Base-by-base conservation (phyloP, 306 rosid species). In the Corylus avellana region DNA sequence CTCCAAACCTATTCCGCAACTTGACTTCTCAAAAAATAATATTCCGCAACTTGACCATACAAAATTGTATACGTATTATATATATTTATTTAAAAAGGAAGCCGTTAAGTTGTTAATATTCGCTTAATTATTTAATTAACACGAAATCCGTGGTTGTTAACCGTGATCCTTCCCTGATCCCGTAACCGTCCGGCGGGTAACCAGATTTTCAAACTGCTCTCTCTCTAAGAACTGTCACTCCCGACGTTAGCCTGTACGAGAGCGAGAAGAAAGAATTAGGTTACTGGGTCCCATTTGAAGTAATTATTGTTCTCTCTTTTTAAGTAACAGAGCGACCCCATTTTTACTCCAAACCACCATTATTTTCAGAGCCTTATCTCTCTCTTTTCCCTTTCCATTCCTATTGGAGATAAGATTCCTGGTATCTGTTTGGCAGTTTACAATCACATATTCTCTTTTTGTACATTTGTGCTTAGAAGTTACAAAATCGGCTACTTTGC, bases 401-500 rank as follows among this genome's bases (percentile, higher is more conserved):
- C 77, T 85, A 42, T 74, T 79, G 46, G 69, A 35, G 86, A 84
- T 89, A 73, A 84, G 58, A 18, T 54, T 6, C 14, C 17, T 47
- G 55, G 8, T 42, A 5, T 50, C 17, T 12, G 3, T 50, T 50
- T 12, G 18, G 16, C 16, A 3, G 55, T 50, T 50, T 50, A 12
- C 55, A 18, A 54, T 54, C 10, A 6, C 7, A 54, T 17, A 54
- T 5, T 25, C 44, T 72, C 44, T 49, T 35, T 44, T n/a, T 13
- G 14, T 6, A 64, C 17, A 75, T 12, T 58, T 57, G 46, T 42
- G 46, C 46, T 42, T 42, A 42, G 46, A 12, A 11, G 61, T 17
- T 66, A 48, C 35, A 61, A 53, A 49, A 35, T 54, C 42, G 27
- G 29, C 77, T 6, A 5, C 63, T n/a, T 12, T 32, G 56, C 59